Percentiles rank a stretch among this genome's conserved stretches.
Evolutionary conservation across 768 basidiomycete genomes (phyloP).

Genomic region (Russula virescens): DNA sequence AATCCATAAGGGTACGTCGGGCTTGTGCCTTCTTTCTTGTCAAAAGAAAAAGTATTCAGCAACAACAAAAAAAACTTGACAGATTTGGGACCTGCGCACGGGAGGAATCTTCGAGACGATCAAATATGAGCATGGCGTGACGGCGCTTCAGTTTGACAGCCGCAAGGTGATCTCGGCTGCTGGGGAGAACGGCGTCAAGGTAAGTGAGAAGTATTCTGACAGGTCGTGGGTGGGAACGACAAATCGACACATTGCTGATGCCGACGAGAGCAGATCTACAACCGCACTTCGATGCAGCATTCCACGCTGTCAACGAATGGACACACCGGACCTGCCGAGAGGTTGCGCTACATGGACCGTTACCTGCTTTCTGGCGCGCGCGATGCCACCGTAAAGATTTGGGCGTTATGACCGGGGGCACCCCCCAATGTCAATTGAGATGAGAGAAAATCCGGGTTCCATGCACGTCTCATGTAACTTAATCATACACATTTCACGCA

Average conservation of each 20-base stretch:
- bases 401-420: conserved; percentile 90
- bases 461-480: no score
- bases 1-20: conserved; percentile 70
- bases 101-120: conserved; percentile 86
- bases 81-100: conserved; percentile 97
- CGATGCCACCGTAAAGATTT: conserved; percentile 84
- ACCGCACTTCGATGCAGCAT: conserved; percentile 88
- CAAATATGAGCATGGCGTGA: conserved; percentile 85
- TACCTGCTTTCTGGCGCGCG: conserved; percentile 89
- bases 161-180: conserved; percentile 89
- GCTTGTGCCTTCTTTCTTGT: no score
- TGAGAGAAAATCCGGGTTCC: no score
- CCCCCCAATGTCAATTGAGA: no score
- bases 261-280: conserved; percentile 65
- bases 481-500: no score
- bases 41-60: background rate
- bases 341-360: conserved; percentile 91
- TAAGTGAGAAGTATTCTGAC: conserved; percentile 33
- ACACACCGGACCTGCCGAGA: conserved; percentile 85
- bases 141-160: conserved; percentile 89
- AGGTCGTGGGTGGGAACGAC: background rate
- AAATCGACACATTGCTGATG: background rate
- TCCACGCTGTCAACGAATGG: conserved; percentile 84
- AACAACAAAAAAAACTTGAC: background rate
- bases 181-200: conserved; percentile 92